Percentiles rank a stretch among this genome's conserved stretches.
These are phyloP conservation scores for Plantago ovata DNA, from an alignment of 257 asterid genomes.

Conservation along the genomic window DNA sequence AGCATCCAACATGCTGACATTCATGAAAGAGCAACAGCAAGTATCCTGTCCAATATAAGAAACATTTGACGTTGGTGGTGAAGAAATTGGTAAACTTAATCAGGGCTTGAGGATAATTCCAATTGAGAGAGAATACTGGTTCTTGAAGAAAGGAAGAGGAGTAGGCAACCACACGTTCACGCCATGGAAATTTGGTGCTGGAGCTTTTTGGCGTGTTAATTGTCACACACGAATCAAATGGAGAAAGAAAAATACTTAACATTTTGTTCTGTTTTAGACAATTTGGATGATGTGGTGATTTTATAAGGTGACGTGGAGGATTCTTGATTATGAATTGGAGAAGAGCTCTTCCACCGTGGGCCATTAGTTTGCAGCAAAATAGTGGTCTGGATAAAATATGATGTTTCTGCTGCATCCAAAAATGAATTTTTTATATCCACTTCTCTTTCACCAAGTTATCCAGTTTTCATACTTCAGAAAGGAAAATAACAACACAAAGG, in stretches of 20 bases:
- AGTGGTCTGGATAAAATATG: no score
- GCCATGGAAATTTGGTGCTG: constrained; percentile 23
- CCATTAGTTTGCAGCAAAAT: no score
- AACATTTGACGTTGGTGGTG: constrained; percentile 21
- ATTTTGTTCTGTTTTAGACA: background rate
- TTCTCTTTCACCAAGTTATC: no score
- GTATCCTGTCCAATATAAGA: constrained; percentile 8
- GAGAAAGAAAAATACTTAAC: background rate
- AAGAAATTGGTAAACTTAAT: background rate
- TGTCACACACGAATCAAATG: background rate
- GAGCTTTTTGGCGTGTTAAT: constrained; percentile 2
- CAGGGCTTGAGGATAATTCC: background rate
- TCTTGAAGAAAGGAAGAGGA: constrained; percentile 21
- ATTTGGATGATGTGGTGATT: constrained; percentile 19
- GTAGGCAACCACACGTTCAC: constrained; percentile 46
- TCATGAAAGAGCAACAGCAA: constrained; percentile 22
- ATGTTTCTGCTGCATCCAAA: no score
- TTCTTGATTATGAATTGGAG: constrained; percentile 16
- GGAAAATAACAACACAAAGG: no score
- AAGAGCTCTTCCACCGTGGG: no score
- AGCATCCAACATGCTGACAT: constrained; percentile 44
- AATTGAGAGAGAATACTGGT: background rate
- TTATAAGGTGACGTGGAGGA: constrained; percentile 28
- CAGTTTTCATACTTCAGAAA: no score
- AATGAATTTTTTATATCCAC: no score